Evolutionary conservation across 352 stramenopile genomes (phyloP).

Genomic region (Phytophthora pluvialis): DNA sequence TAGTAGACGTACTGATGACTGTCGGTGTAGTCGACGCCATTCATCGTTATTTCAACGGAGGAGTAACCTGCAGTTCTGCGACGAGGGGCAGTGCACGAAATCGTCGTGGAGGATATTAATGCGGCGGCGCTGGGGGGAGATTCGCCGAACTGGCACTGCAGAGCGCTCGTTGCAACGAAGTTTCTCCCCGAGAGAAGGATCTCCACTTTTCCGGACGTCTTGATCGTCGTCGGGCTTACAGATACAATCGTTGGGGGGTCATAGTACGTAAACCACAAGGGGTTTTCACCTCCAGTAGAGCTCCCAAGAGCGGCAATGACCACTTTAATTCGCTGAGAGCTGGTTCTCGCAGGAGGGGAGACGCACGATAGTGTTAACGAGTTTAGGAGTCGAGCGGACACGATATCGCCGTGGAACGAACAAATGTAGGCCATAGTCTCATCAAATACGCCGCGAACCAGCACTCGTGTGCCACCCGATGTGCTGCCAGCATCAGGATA

Average conservation of each 20-base stretch:
- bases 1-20: conserved; percentile 39
- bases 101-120: conserved; percentile 38
- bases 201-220: conserved; percentile 24
- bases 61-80: conserved; percentile 35
- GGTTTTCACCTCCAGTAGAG: conserved; percentile 1
- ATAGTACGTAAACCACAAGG: conserved; percentile 39
- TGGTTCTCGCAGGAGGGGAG: conserved; percentile 2
- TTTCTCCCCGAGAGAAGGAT: conserved; percentile 44
- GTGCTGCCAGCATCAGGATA: conserved; percentile 32
- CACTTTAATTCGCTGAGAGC: conserved; percentile 5
- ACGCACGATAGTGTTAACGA: conserved; percentile 29
- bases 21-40: conserved; percentile 54
- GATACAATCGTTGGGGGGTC: conserved; percentile 28
- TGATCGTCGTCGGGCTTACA: conserved; percentile 29
- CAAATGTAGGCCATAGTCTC: conserved; percentile 38
- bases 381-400: conserved; percentile 26
- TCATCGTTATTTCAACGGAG: conserved; percentile 49
- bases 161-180: conserved; percentile 27
- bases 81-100: conserved; percentile 37
- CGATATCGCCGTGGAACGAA: conserved; percentile 16
- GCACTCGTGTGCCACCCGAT: conserved; percentile 32
- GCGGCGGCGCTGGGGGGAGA: neutral
- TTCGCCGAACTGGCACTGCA: conserved; percentile 53
- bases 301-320: conserved; percentile 6
- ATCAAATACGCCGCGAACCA: conserved; percentile 29